Evolutionary conservation across 2,329 filamentous ascomycete species (phyloP).

Genomic region (Monilinia vaccinii-corymbosi): DNA sequence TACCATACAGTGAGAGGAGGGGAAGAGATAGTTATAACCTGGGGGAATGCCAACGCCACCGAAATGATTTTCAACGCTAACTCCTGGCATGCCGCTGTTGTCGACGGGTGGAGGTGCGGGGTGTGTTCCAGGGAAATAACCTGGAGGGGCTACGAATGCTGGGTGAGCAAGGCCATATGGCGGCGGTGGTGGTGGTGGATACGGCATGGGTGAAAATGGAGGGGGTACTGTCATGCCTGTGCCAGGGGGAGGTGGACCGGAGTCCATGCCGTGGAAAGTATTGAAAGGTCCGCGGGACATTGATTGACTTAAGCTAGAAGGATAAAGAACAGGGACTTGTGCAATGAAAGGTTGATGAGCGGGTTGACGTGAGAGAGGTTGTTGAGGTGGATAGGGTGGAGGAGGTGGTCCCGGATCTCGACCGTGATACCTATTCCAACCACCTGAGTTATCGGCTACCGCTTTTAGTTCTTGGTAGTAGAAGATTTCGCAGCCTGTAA

Average conservation of each 20-base stretch:
- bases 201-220: neutral
- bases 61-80: conserved; percentile 47
- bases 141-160: neutral
- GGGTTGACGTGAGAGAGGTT: neutral
- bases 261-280: conserved; percentile 22
- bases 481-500: conserved; percentile 9
- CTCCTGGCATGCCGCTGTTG: conserved; percentile 36
- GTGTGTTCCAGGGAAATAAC: neutral
- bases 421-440: conserved; percentile 19
- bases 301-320: neutral
- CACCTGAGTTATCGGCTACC: conserved; percentile 8
- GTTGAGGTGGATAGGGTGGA: conserved; percentile 7
- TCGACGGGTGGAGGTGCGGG: conserved; percentile 8
- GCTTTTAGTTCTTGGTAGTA: conserved; percentile 15
- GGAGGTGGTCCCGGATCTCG: conserved; percentile 17
- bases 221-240: neutral
- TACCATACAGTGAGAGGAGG: conserved; percentile 47
- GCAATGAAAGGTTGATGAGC: neutral
- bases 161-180: conserved; percentile 9
- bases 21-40: conserved; percentile 56
- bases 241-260: conserved; percentile 19
- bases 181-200: neutral
- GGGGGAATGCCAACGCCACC: conserved; percentile 50
- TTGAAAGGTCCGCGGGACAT: conserved; percentile 22
- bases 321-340: neutral